Evolutionary conservation across 768 basidiomycete species (phyloP), one percentile per base, ranked within the genome.

Genomic region (Serendipita sp.): DNA sequence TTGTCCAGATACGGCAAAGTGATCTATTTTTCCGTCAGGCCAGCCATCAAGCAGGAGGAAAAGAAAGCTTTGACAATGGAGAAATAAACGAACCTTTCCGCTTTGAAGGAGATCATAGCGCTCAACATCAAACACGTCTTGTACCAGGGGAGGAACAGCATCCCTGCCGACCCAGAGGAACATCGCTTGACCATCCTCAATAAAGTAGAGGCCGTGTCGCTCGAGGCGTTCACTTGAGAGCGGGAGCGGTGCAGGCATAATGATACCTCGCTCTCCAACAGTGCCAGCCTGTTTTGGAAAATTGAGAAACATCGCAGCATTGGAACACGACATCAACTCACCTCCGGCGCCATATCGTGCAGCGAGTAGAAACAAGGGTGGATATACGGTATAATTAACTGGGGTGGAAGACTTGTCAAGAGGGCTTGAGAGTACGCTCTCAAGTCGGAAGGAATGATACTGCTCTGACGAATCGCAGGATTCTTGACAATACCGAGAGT

Each of bases 161-260:
- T 98, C 95, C 31, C 93, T 84, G n/a, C 96, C 96, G 58, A 99
- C 83, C 87, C 91, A 98, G 53, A 98, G 78, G 83, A 99, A 98
- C 70, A 99, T 90, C 22, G 89, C 94, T 73, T 98, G 96, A 1
- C 89, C 90, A 72, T 98, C 95, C 73, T 98, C 96, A 67, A 99
- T 96, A 65, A 99, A 74, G 82, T 86, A 97, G 62, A 99, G 77
- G 63, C 96, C 96, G 68, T 98, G 93, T 58, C 94, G 79, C 73
- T 97, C 94, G 61, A 99, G 77, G 42, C 92, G 80, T 73, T 98
- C 95, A n/a, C 90, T 92, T 0, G 93, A 94, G 63, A 93, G 81
- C 26, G 95, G 94, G 3, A 96, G 77, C 2, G 90, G 81, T 1
- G 85, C 83, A 0, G 96, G 96, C 71, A 98, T 76, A 66, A 94